A percentile compares a stretch with the other conserved stretches of the same genome.
phyloP scores from a whole-genome alignment of 176 grass and related monocot genomes.

The Elymus sibiricus region DNA sequence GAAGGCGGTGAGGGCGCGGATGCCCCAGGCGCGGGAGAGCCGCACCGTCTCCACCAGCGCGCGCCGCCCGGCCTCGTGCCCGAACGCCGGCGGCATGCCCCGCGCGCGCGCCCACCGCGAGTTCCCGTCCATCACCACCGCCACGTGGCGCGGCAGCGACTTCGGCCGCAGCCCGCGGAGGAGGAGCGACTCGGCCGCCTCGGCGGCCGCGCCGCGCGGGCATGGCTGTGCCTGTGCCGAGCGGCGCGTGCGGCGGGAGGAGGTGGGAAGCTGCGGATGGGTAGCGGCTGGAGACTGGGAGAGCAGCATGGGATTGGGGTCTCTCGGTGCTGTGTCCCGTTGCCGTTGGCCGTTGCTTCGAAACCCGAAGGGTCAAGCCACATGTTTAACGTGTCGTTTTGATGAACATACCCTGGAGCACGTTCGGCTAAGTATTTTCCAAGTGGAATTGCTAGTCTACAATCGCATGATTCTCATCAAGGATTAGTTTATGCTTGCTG shows the following conservation, averaged over 20 bases:
- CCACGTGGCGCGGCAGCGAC: constrained; percentile 60
- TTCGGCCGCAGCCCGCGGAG: constrained; percentile 30
- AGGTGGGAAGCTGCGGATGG: constrained; percentile 6
- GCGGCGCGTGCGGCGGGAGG: constrained; percentile 5
- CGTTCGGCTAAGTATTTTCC: not conserved
- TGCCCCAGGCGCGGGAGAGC: constrained; percentile 51
- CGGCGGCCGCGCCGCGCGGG: constrained; percentile 12
- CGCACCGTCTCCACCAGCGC: constrained; percentile 48
- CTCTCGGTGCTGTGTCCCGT: not conserved
- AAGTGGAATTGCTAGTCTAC: not conserved
- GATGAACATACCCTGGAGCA: not conserved
- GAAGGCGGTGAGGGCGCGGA: constrained; percentile 62
- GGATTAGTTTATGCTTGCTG: no score
- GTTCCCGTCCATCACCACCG: constrained; percentile 88
- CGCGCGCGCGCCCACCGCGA: constrained; percentile 60
- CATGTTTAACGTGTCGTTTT: not conserved
- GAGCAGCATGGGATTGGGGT: constrained; percentile 28
- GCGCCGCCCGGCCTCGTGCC: constrained; percentile 64
- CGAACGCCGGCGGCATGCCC: constrained; percentile 45
- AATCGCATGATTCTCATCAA: no score
- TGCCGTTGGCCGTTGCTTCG: not conserved
- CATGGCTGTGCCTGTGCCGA: not conserved
- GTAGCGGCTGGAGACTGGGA: constrained; percentile 23
- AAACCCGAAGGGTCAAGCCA: not conserved
- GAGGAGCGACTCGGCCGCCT: constrained; percentile 17